A percentile compares a stretch with the other conserved stretches of the same genome.
Evolutionary conservation across 495 filamentous ascomycete species (phyloP).

Genomic region (Daldinia bambusicola): DNA sequence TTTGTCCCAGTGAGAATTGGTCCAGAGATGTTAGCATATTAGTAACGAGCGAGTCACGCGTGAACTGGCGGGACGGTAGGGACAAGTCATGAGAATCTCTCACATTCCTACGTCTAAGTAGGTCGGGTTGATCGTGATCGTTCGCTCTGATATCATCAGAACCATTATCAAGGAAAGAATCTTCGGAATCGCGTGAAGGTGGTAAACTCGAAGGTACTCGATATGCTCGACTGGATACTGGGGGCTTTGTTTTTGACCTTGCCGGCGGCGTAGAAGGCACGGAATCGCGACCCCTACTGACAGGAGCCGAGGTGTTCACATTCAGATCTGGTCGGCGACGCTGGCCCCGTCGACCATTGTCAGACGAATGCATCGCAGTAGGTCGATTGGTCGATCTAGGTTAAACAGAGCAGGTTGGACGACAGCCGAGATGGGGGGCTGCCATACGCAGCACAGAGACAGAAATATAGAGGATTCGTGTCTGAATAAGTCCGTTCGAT

Average conservation of each 20-base stretch:
- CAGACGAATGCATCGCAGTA: constrained; percentile 47
- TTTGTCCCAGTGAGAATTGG: constrained; percentile 71
- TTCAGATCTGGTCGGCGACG: constrained; percentile 48
- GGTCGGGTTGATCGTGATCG: constrained; percentile 50
- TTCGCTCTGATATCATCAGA: constrained; percentile 37
- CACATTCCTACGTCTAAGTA: constrained; percentile 39
- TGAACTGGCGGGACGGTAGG: constrained; percentile 75
- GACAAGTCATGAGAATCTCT: constrained; percentile 91
- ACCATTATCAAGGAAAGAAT: constrained; percentile 45
- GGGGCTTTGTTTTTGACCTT: constrained; percentile 45
- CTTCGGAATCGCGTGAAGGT: constrained; percentile 41
- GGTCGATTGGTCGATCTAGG: constrained; percentile 29
- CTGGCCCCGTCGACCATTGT: constrained; percentile 46
- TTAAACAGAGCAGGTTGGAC: constrained; percentile 34
- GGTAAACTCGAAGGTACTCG: constrained; percentile 32
- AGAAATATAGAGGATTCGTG: constrained; percentile 14
- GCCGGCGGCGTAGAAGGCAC: constrained; percentile 40
- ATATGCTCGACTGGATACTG: constrained; percentile 46
- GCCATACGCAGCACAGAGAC: constrained; percentile 42
- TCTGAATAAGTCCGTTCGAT: constrained; percentile 7
- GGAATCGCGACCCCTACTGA: constrained; percentile 36
- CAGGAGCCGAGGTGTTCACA: constrained; percentile 41
- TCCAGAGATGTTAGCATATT: constrained; percentile 93
- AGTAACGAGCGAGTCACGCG: constrained; percentile 87
- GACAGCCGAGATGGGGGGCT: constrained; percentile 41